Percentiles rank a stretch among this genome's conserved stretches.
Conservation (phyloP, 331 rosid genomes). For the Malus hybrid region DNA sequence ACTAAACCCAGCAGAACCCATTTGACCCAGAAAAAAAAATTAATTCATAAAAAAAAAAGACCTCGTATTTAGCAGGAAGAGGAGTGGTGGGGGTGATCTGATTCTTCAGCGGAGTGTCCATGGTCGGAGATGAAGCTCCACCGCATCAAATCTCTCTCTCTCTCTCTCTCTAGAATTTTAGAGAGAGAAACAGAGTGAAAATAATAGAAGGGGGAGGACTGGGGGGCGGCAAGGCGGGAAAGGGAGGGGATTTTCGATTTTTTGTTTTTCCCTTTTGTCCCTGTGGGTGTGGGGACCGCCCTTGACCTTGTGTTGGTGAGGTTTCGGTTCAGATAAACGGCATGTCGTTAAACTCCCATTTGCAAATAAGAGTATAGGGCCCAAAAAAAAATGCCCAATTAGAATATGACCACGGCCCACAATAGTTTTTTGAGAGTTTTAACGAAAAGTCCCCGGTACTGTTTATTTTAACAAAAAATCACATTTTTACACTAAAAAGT, state of each 20-base stretch:
- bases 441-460: no score
- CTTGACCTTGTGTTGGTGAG: not conserved
- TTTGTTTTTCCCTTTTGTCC: not conserved
- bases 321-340: not conserved
- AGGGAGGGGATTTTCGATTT: not conserved
- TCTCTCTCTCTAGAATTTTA: not conserved
- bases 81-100: conserved; percentile 6
- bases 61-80: conserved; percentile 23
- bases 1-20: not conserved
- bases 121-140: not conserved
- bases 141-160: not conserved
- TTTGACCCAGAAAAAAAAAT: not conserved
- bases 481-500: no score
- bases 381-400: not conserved
- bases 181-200: not conserved
- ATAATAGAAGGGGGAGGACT: not conserved
- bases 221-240: conserved; percentile 20
- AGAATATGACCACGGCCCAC: no score
- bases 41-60: not conserved
- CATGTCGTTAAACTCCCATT: not conserved
- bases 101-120: conserved; percentile 32
- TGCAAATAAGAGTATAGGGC: no score
- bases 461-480: no score
- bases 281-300: not conserved
- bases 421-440: no score